Evolutionary conservation across 2,329 filamentous ascomycete species (phyloP), one percentile per base, ranked within the genome.

Genomic region (Aspergillus transmontanensis): DNA sequence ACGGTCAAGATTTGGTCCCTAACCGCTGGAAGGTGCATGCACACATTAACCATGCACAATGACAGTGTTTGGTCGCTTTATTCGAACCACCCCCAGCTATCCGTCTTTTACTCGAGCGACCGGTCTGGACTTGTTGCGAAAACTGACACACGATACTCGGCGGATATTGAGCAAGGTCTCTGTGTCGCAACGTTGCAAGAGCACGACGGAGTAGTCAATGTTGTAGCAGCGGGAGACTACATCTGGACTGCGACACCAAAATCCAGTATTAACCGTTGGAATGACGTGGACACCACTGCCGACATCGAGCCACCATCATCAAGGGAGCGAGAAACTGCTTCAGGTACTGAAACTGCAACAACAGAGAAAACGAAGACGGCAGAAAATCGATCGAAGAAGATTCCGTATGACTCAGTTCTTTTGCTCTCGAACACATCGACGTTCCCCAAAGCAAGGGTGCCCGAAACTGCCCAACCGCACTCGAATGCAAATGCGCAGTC

Each of bases 1-100:
- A 98, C 95, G 0, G 90, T 99, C 81, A 99, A 99, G 81, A 88
- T 98, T 62, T 99, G 95, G 95, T 97, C 94, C 69, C 89, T 98
- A 70, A 95, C 92, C 12, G 94, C 93, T 26, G 95, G 95, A 60
- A 87, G 95, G 70, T 99, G 95, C 83, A 94, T 98, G 90, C 93
- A 97, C 79, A 99, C 95, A 0, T 86, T 99, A 71, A 97, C 94
- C 60, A 99, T 99, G 95, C 95, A 99, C 80, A 96, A 96, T 74
- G 93, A 97, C 74, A 97, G 94, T 75, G 92, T 99, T 26, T 99
- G 95, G 95, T 96, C 93, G 1, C 84, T 99, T 26, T 96, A 91
- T 78, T 97, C 95, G 0, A 89, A 94, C 59, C 88, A 96, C 71
- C 93, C 94, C 0, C 86, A 90, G 63, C 85, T 99, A 4, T 90